These are phyloP conservation scores for Achaetomiella virescens DNA, from an alignment of 495 filamentous ascomycete species.

Conservation along the genomic window DNA sequence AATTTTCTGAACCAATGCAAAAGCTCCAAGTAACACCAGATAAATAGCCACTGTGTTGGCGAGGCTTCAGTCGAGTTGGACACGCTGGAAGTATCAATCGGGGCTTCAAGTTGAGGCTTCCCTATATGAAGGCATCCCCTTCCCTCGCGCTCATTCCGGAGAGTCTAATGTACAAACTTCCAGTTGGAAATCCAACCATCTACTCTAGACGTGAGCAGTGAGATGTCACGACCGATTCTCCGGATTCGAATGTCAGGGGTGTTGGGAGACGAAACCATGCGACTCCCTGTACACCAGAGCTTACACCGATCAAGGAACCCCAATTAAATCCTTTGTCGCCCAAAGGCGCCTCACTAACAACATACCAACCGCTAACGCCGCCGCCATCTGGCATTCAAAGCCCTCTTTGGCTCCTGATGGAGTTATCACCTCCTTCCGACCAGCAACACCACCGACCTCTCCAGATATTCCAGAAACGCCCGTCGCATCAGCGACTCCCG, in stretches of 20 bases:
- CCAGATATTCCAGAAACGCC: not conserved
- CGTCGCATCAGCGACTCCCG: not conserved
- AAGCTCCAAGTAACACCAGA: not conserved
- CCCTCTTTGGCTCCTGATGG: not conserved
- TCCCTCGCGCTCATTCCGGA: too few relatives aligned
- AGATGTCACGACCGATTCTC: not conserved
- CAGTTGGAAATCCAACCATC: too few relatives aligned
- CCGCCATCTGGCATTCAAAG: not conserved
- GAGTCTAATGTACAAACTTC: not conserved
- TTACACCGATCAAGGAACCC: not conserved
- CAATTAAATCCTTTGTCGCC: not conserved
- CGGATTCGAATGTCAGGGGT: not conserved
- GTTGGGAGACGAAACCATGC: not conserved
- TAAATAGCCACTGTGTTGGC: not conserved
- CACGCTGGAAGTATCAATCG: not conserved
- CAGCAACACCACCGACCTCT: not conserved
- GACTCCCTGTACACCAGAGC: not conserved
- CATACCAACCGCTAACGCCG: not conserved
- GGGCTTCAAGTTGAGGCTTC: not conserved
- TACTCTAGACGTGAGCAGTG: not conserved
- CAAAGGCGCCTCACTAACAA: not conserved
- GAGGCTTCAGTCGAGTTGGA: not conserved
- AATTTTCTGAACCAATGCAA: slow-evolving; percentile 4
- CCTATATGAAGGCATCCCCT: too few relatives aligned
- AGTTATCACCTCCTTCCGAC: not conserved